These are phyloP conservation scores for Pseudisothecium myosuroides DNA, from an alignment of 225 moss, liverwort and hornwort genomes.

Conservation along the genomic window DNA sequence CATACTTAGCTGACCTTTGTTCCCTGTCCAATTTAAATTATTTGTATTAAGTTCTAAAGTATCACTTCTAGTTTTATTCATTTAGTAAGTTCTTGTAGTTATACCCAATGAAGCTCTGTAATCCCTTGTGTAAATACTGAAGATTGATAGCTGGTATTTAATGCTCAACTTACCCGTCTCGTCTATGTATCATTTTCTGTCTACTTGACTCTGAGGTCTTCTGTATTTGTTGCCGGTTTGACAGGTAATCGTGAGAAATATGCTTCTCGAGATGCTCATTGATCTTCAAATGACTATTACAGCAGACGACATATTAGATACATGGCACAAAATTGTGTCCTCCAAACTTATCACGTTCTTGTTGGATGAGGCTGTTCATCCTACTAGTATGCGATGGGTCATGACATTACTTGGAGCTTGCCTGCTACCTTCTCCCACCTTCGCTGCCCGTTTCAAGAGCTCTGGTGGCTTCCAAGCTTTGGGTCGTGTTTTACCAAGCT, in stretches of 20 bases:
- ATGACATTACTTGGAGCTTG: slow-evolving; percentile 85
- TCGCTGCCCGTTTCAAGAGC: slow-evolving; percentile 71
- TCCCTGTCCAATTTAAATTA: background rate
- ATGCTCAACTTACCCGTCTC: background rate
- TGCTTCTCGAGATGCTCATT: slow-evolving; percentile 86
- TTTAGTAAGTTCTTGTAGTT: background rate
- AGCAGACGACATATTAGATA: slow-evolving; percentile 59
- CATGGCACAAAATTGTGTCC: slow-evolving; percentile 87
- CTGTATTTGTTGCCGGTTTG: background rate
- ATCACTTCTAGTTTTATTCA: background rate
- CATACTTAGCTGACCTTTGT: background rate
- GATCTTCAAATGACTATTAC: slow-evolving; percentile 81
- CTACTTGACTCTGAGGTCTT: background rate
- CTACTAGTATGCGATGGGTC: slow-evolving; percentile 78
- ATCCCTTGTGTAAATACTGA: background rate
- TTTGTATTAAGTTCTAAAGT: background rate
- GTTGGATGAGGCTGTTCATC: slow-evolving; percentile 85
- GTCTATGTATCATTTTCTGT: background rate
- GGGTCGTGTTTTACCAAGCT: slow-evolving; percentile 74
- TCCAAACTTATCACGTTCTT: slow-evolving; percentile 86
- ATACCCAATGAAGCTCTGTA: background rate
- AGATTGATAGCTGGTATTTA: background rate
- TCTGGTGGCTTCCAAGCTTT: slow-evolving; percentile 84
- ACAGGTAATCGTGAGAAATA: slow-evolving; percentile 77
- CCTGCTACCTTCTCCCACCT: slow-evolving; percentile 69